phyloP scores from a whole-genome alignment of 179 eudicot genomes.

The Silene vulgaris region DNA sequence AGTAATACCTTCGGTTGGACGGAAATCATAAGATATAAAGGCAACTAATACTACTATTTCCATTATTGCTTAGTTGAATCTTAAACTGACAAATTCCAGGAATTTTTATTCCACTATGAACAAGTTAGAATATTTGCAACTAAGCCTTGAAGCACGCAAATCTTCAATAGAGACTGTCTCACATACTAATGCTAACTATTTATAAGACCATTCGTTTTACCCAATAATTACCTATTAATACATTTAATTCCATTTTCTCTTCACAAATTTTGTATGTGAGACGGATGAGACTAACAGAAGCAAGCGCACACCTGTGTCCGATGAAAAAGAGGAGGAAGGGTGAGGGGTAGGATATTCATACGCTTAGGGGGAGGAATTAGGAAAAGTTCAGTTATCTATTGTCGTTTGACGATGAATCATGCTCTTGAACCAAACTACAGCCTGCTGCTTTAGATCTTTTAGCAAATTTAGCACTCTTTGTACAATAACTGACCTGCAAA shows the following conservation, averaged over 20 bases:
- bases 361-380: background rate
- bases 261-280: no score
- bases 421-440: conserved; percentile 41
- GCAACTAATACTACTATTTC: background rate
- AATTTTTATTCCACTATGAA: background rate
- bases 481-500: conserved; percentile 58
- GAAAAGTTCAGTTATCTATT: conserved; percentile 37
- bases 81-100: background rate
- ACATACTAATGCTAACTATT: no score
- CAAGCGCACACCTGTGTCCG: background rate
- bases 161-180: no score
- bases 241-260: no score
- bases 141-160: no score
- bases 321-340: background rate
- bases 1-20: no score
- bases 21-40: no score
- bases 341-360: no score
- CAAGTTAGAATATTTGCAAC: no score
- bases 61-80: background rate
- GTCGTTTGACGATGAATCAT: conserved; percentile 44
- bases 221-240: no score
- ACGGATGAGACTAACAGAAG: background rate
- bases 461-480: conserved; percentile 52
- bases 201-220: no score
- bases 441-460: conserved; percentile 37